A percentile compares a stretch with the other conserved stretches of the same genome.
Conservation (phyloP, 1,139 yeast genomes). For the Geotrichum histeridarum region DNA sequence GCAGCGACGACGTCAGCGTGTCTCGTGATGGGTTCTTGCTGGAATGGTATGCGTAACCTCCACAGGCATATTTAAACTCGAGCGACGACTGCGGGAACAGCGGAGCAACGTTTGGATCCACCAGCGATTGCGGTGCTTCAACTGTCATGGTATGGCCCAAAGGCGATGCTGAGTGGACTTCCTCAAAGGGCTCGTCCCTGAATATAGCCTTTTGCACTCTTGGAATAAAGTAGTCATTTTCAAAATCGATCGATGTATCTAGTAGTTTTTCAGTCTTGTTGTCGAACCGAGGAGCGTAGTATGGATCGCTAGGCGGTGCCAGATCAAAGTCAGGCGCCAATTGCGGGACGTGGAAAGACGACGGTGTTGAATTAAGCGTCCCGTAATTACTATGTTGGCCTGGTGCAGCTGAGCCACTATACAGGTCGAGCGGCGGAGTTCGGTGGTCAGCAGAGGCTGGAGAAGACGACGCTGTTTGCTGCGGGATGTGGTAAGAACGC, state of each 20-base stretch:
- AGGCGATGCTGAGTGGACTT: conserved; percentile 16
- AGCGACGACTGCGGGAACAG: conserved; percentile 2
- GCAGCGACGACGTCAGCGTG: conserved; percentile 13
- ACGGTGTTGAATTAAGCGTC: conserved; percentile 11
- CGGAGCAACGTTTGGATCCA: conserved; percentile 12
- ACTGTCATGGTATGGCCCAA: conserved; percentile 16
- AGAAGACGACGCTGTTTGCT: neutral
- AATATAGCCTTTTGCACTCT: conserved; percentile 11
- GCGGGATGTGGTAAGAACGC: neutral
- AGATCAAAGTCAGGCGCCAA: conserved; percentile 9
- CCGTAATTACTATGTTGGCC: neutral
- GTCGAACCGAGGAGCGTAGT: neutral
- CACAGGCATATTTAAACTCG: conserved; percentile 15
- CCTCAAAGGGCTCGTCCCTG: conserved; percentile 10
- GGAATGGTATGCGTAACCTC: conserved; percentile 20
- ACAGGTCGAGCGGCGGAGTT: neutral
- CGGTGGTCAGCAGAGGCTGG: neutral
- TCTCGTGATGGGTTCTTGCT: conserved; percentile 17
- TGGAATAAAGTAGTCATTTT: conserved; percentile 17
- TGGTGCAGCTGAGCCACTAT: neutral
- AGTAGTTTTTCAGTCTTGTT: conserved; percentile 4
- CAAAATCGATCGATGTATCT: conserved; percentile 10
- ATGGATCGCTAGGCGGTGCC: conserved; percentile 3
- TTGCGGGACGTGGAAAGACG: conserved; percentile 16
- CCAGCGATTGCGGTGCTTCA: neutral